Percentiles rank a stretch among this genome's conserved stretches.
Conservation (phyloP, 108 stramenopile species). For the Conticribra guillardii region DNA sequence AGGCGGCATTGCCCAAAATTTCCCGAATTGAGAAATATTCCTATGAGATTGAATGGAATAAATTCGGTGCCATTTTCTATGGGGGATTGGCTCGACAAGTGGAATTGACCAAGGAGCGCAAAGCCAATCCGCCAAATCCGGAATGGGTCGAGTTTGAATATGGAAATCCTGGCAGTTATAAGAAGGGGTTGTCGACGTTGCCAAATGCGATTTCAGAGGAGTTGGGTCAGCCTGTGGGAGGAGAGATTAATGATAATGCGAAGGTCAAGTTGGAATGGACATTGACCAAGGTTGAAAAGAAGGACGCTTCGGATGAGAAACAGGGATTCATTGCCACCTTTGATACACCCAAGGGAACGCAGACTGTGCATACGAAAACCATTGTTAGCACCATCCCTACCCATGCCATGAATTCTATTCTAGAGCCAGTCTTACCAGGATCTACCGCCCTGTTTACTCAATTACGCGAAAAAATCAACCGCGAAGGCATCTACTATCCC, state of each 20-base stretch:
- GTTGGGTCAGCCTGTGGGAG: constrained; percentile 50
- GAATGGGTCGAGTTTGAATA: constrained; percentile 82
- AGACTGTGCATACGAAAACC: constrained; percentile 64
- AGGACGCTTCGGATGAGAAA: constrained; percentile 30
- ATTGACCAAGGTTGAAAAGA: constrained; percentile 51
- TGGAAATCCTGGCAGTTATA: constrained; percentile 91
- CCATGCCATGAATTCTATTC: constrained; percentile 63
- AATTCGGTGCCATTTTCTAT: constrained; percentile 84
- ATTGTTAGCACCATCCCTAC: constrained; percentile 85
- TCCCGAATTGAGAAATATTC: constrained; percentile 74
- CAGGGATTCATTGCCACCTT: constrained; percentile 68
- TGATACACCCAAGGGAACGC: constrained; percentile 70
- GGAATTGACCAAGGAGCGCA: constrained; percentile 80
- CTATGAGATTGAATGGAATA: constrained; percentile 82
- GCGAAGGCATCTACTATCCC: constrained; percentile 88
- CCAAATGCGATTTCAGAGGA: constrained; percentile 79
- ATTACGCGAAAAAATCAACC: constrained; percentile 56
- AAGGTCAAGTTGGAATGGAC: constrained; percentile 78
- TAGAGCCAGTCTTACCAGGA: constrained; percentile 78
- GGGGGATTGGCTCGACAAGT: constrained; percentile 82
- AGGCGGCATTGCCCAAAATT: constrained; percentile 92
- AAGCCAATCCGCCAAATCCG: constrained; percentile 75
- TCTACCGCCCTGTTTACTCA: constrained; percentile 75
- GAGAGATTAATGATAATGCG: constrained; percentile 10
- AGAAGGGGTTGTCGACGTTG: constrained; percentile 79